Conservation (phyloP, 140 eudicot species). For the Oenanthe javanica region DNA sequence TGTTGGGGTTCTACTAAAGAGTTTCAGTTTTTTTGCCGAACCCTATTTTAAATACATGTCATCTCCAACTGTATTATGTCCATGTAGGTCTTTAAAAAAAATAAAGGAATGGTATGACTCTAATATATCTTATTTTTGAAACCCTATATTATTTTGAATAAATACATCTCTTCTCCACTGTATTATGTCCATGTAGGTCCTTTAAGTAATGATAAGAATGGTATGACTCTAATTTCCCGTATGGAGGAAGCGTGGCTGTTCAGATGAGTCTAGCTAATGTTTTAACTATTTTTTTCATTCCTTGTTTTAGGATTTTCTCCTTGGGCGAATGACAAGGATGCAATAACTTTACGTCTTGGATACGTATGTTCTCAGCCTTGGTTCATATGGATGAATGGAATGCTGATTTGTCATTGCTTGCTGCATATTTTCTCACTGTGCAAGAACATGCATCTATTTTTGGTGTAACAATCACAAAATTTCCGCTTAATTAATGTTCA, state of each 20-base stretch:
- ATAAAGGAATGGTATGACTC: background rate
- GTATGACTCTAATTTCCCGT: background rate
- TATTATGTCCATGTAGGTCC: background rate
- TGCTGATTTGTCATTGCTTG: conserved; percentile 16
- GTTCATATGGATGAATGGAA: conserved; percentile 5
- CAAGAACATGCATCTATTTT: background rate
- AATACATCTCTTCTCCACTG: background rate
- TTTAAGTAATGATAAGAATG: background rate
- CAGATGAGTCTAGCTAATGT: background rate
- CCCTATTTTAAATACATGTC: background rate
- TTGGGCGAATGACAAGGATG: conserved; percentile 91
- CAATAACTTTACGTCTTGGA: conserved; percentile 65
- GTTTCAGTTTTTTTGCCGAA: background rate
- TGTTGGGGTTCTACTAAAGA: background rate
- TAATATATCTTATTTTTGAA: background rate
- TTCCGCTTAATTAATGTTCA: background rate
- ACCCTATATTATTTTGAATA: background rate
- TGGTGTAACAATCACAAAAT: background rate
- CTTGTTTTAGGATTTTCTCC: conserved; percentile 41
- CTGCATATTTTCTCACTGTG: background rate
- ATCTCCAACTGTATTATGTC: background rate
- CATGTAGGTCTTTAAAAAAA: background rate
- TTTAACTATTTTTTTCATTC: background rate
- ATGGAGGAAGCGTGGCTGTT: background rate
- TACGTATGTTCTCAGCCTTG: conserved; percentile 42